These are phyloP conservation scores for Striga hermonthica DNA, from an alignment of 305 asterid species.

Conservation along the genomic window DNA sequence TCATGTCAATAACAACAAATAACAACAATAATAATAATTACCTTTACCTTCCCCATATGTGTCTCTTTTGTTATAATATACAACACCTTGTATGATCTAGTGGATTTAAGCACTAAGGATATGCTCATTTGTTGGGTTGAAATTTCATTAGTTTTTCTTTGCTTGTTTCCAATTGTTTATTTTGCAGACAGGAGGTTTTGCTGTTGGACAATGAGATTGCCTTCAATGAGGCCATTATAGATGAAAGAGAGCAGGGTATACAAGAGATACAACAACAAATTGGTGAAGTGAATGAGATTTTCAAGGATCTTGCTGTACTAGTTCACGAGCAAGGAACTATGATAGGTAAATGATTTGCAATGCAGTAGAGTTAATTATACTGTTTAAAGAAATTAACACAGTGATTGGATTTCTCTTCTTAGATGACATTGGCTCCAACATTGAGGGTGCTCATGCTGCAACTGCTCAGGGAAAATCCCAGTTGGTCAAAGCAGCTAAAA, in stretches of 20 bases:
- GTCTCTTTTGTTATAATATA: too few species aligned
- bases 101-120: not conserved
- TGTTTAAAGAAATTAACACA: conserved; percentile 19
- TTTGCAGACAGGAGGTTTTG: conserved; percentile 75
- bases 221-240: conserved; percentile 84
- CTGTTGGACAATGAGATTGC: conserved; percentile 85
- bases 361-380: conserved; percentile 17
- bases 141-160: not conserved
- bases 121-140: not conserved
- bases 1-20: too few species aligned
- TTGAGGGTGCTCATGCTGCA: conserved; percentile 60
- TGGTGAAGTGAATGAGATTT: conserved; percentile 92
- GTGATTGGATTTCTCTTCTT: conserved; percentile 40
- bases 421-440: conserved; percentile 84
- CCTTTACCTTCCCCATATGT: too few species aligned
- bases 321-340: conserved; percentile 88
- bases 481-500: conserved; percentile 88
- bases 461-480: conserved; percentile 83
- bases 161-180: conserved; percentile 31
- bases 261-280: conserved; percentile 87
- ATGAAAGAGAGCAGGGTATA: conserved; percentile 91
- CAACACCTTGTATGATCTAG: not conserved
- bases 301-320: conserved; percentile 85
- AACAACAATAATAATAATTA: too few species aligned
- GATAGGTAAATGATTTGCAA: conserved; percentile 62